phyloP scores from a whole-genome alignment of 1,284 basidiomycete species.

The Trametes pubescens region DNA sequence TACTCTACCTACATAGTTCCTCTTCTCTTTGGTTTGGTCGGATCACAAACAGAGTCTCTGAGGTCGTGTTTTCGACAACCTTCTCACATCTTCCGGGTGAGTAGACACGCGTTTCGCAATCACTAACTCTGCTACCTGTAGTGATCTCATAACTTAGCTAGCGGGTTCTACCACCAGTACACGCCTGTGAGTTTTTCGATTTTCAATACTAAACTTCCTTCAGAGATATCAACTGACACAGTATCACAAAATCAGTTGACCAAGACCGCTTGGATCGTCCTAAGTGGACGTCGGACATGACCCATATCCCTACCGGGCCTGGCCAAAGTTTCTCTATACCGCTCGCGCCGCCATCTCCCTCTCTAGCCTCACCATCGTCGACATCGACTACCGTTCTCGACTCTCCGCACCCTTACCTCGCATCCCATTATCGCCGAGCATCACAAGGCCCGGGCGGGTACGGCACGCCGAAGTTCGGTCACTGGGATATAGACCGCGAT shows the following conservation, averaged over 20 bases:
- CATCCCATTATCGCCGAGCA: constrained; percentile 16
- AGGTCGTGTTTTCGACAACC: not conserved
- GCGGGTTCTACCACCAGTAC: too few relatives aligned
- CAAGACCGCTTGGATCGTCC: too few relatives aligned
- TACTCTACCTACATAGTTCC: not conserved
- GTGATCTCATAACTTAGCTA: too few relatives aligned
- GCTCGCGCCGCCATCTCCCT: constrained; percentile 14
- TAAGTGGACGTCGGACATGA: constrained; percentile 10
- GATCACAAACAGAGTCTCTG: not conserved
- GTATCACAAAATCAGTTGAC: not conserved
- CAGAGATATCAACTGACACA: not conserved
- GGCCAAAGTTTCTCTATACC: constrained; percentile 25
- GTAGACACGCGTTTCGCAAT: too few relatives aligned
- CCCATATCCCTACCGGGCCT: constrained; percentile 20
- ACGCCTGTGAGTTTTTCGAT: too few relatives aligned
- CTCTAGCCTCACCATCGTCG: constrained; percentile 13
- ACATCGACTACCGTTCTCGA: constrained; percentile 19
- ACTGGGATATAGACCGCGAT: constrained; percentile 2
- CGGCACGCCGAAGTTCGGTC: not conserved
- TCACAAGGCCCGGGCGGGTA: constrained; percentile 4
- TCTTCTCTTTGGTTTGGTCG: not conserved
- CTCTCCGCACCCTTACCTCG: constrained; percentile 15
- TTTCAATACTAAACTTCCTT: not conserved
- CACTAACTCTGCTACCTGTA: too few relatives aligned
- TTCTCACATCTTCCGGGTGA: too few relatives aligned